Base-by-base conservation (phyloP, 2,329 filamentous ascomycete species). In the Phialemonium atrogriseum region DNA sequence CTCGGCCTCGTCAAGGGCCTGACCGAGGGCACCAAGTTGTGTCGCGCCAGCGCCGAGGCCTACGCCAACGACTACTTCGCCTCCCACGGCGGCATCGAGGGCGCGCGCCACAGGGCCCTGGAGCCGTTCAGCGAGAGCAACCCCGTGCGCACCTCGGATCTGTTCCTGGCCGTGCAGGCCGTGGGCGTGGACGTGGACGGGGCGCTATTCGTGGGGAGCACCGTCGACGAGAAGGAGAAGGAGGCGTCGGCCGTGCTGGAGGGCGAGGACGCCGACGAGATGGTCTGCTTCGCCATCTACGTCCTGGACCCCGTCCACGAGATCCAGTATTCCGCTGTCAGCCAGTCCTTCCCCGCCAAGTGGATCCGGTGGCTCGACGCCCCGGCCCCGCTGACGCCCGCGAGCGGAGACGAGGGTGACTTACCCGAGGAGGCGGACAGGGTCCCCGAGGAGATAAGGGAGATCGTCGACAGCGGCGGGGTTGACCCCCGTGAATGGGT, bases 401-500 rank as follows among this genome's bases (percentile, higher is more conserved):
- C 59, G 18, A 66, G 63, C 33, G 69, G 68, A 36, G 66, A 69
- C 16, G 60, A 70, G 25, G 58, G 63, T 27, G 54, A 34, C 22
- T 32, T 39, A 57, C 20, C 32, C 5, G 49, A 48, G 13, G 42
- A 50, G 10, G 46, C 28, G 11, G 28, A 49, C 8, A 47, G 48
- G n/a, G 58, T 88, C 20, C 89, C 91, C 0, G 81, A 85, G 17
- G 86, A 88, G 50, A 95, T 98, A 47, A 70, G 74, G 14, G 84
- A 89, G 43, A 94, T 96, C 41, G 76, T 98, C 24, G 75, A 77
- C 48, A 61, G 62, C 26, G 77, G 76, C 7, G 76, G 73, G 27
- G 85, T 96, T 3, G 91, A 98, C 51, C 91, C 91, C 1, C 72
- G 91, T 36, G 91, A 98, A 56, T 98, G 91, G 91, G 84, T 94